Evolutionary conservation across 352 stramenopile genomes (phyloP).

Genomic region (Phytophthora sp.): DNA sequence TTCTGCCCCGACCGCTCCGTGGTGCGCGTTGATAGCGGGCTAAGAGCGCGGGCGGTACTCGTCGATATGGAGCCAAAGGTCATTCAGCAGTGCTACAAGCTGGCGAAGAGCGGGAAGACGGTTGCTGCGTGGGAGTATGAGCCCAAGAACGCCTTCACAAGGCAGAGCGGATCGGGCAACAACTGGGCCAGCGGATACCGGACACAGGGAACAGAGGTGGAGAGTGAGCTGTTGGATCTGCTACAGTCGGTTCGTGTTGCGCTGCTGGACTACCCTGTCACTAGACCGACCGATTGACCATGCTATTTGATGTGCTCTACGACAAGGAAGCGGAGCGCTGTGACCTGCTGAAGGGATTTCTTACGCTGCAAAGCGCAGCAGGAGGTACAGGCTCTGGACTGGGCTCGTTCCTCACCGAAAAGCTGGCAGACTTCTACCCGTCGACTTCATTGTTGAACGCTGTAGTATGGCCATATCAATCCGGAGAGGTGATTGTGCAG

Average conservation of each 20-base stretch:
- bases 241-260: slow-evolving; percentile 47
- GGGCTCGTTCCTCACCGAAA: slow-evolving; percentile 84
- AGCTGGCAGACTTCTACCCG: slow-evolving; percentile 68
- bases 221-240: slow-evolving; percentile 56
- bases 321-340: slow-evolving; percentile 70
- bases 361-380: slow-evolving; percentile 85
- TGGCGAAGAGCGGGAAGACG: neutral
- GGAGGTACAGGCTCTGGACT: slow-evolving; percentile 88
- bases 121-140: slow-evolving; percentile 56
- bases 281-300: neutral
- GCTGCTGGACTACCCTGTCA: neutral
- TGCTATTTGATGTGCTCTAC: neutral
- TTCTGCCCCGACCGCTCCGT: slow-evolving; percentile 27
- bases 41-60: slow-evolving; percentile 66
- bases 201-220: slow-evolving; percentile 49
- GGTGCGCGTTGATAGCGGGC: slow-evolving; percentile 19
- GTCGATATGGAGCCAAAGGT: slow-evolving; percentile 89
- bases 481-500: slow-evolving; percentile 89
- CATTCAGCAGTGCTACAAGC: slow-evolving; percentile 55
- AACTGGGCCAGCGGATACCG: slow-evolving; percentile 82
- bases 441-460: slow-evolving; percentile 64
- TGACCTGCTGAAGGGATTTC: slow-evolving; percentile 72
- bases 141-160: slow-evolving; percentile 49
- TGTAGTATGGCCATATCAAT: slow-evolving; percentile 85
- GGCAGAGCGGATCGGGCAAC: slow-evolving; percentile 77